phyloP scores from a whole-genome alignment of 345 rosid species.

The Gossypium turneri region DNA sequence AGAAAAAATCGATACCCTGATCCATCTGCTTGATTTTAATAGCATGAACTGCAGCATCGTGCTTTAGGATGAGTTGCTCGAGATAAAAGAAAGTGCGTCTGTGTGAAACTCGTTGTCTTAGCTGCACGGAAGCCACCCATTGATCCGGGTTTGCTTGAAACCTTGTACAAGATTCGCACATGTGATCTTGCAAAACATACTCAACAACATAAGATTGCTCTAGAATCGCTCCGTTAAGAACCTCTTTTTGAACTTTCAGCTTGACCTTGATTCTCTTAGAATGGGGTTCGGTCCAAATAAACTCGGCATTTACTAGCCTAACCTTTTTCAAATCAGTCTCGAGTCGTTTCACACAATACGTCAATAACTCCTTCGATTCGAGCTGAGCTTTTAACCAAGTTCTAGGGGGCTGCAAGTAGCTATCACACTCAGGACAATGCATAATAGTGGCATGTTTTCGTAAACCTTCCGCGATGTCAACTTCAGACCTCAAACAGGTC shows the following conservation, averaged over 20 bases:
- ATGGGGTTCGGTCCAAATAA: constrained; percentile 63
- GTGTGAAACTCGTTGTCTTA: constrained; percentile 56
- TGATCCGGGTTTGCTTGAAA: constrained; percentile 59
- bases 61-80: constrained; percentile 54
- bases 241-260: constrained; percentile 52
- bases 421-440: constrained; percentile 48
- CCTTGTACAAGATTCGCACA: constrained; percentile 50
- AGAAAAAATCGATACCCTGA: constrained; percentile 62
- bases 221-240: constrained; percentile 47
- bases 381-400: constrained; percentile 49
- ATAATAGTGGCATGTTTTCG: constrained; percentile 41
- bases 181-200: constrained; percentile 45
- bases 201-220: constrained; percentile 49
- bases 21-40: constrained; percentile 54
- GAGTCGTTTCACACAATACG: constrained; percentile 36
- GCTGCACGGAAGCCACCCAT: constrained; percentile 59
- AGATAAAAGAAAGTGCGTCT: constrained; percentile 52
- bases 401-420: constrained; percentile 41
- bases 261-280: constrained; percentile 57
- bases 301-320: constrained; percentile 37
- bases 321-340: constrained; percentile 29
- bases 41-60: constrained; percentile 46
- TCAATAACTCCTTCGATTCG: constrained; percentile 49
- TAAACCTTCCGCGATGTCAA: constrained; percentile 59
- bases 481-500: constrained; percentile 53